Conservation (phyloP, 2,329 filamentous ascomycete species). For the Fusarium sp. region DNA sequence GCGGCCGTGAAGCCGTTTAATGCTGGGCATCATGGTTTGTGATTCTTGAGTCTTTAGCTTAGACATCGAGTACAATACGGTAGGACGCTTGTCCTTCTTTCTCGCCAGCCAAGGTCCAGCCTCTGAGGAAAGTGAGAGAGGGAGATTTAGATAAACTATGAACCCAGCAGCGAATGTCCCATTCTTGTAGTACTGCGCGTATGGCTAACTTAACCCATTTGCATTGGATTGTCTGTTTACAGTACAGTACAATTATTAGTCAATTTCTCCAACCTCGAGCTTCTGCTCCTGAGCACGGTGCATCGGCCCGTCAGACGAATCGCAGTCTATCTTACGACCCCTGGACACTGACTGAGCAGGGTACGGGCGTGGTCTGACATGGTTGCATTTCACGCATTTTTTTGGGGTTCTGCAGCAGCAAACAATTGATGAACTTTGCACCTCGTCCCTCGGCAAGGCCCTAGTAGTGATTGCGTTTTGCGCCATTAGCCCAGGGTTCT, state of each 20-base stretch:
- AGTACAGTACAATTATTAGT: conserved; percentile 39
- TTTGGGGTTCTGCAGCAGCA: neutral
- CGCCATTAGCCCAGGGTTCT: conserved; percentile 27
- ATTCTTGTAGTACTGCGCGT: conserved; percentile 28
- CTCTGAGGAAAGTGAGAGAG: conserved; percentile 15
- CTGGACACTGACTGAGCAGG: conserved; percentile 13
- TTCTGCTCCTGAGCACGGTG: conserved; percentile 39
- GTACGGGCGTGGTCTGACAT: conserved; percentile 41
- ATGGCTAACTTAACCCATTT: conserved; percentile 36
- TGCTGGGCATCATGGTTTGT: conserved; percentile 39
- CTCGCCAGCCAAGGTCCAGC: conserved; percentile 33
- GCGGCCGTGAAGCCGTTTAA: conserved; percentile 37
- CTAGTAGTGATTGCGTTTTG: conserved; percentile 23
- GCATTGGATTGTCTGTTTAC: conserved; percentile 33
- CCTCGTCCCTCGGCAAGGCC: conserved; percentile 22
- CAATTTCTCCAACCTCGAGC: conserved; percentile 29
- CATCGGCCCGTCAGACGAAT: conserved; percentile 44
- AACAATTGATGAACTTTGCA: neutral
- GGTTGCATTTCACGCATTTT: conserved; percentile 38
- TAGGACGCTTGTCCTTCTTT: conserved; percentile 21
- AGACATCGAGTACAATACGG: neutral
- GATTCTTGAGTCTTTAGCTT: conserved; percentile 15
- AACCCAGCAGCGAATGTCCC: conserved; percentile 4
- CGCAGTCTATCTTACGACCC: conserved; percentile 40
- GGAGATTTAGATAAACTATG: neutral